These are phyloP conservation scores for Arachnomyces sp. DNA, from an alignment of 2,329 filamentous ascomycete genomes.

Conservation along the genomic window DNA sequence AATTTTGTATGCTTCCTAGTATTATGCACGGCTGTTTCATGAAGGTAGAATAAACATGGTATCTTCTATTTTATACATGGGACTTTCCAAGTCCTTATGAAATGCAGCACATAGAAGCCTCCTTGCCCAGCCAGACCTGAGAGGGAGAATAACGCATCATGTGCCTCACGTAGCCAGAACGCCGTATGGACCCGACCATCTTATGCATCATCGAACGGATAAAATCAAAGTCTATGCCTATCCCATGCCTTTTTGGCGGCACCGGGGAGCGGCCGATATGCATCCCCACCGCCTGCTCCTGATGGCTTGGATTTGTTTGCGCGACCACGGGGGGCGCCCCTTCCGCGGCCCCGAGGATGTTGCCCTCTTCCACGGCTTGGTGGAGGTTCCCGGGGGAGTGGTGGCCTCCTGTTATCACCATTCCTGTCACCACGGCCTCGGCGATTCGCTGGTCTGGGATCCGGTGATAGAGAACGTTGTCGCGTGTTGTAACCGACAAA, in stretches of 20 bases:
- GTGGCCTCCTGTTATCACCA: constrained; percentile 10
- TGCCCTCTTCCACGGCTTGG: constrained; percentile 13
- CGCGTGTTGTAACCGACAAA: constrained; percentile 17
- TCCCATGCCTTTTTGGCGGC: constrained; percentile 27
- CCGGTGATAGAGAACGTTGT: constrained; percentile 27
- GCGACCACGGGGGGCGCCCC: constrained; percentile 9
- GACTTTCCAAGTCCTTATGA: too few species aligned
- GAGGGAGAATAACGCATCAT: too few species aligned
- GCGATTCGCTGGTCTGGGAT: constrained; percentile 12
- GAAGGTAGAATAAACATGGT: too few species aligned
- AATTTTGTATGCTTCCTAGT: too few species aligned
- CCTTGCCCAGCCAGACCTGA: too few species aligned
- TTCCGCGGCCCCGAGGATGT: constrained; percentile 7
- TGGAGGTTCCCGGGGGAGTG: constrained; percentile 14
- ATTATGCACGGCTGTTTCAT: too few species aligned
- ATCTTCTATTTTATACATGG: too few species aligned
- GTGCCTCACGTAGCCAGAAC: too few species aligned
- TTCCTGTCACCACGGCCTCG: constrained; percentile 14
- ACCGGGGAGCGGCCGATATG: constrained; percentile 28
- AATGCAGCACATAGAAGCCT: too few species aligned
- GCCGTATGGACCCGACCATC: too few species aligned
- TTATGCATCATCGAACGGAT: too few species aligned
- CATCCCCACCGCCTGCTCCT: constrained; percentile 17
- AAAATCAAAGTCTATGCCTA: constrained; percentile 19
- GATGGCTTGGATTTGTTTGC: constrained; percentile 10